Conservation (phyloP, 164 flowering plant species). For the Stephania cephalantha region DNA sequence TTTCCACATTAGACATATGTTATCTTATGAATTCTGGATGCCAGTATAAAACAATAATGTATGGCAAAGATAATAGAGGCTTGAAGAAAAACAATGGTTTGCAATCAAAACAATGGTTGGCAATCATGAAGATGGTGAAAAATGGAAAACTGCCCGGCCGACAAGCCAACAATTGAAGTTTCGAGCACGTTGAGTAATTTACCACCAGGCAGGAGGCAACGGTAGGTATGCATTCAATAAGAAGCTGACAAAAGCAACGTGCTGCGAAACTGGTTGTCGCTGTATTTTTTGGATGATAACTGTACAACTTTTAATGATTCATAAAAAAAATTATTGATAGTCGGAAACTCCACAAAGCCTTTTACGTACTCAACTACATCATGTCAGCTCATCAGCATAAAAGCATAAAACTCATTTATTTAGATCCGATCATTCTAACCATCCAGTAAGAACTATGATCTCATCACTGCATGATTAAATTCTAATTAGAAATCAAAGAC, state of each 20-base stretch:
- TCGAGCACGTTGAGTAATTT: not conserved
- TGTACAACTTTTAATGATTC: not conserved
- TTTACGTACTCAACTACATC: not conserved
- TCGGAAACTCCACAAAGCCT: not conserved
- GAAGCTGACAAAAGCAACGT: not conserved
- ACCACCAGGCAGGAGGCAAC: not conserved
- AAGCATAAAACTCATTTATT: not conserved
- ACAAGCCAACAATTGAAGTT: not conserved
- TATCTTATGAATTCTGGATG: not conserved
- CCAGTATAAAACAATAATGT: not conserved
- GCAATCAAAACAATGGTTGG: not conserved
- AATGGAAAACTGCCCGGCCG: not conserved
- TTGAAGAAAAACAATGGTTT: not conserved
- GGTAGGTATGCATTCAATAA: not conserved
- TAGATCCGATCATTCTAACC: not conserved
- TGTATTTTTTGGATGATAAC: not conserved
- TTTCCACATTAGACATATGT: not conserved
- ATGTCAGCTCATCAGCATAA: not conserved
- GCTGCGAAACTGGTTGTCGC: not conserved
- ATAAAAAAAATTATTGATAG: not conserved
- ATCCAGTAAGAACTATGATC: not conserved
- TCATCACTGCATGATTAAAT: not conserved
- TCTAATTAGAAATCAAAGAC: too few relatives aligned
- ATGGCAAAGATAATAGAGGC: not conserved
- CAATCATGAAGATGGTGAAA: not conserved